Evolutionary conservation across 306 rosid species (phyloP), one percentile per base, ranked within the genome.

Genomic region (Pterocarpus santalinus): DNA sequence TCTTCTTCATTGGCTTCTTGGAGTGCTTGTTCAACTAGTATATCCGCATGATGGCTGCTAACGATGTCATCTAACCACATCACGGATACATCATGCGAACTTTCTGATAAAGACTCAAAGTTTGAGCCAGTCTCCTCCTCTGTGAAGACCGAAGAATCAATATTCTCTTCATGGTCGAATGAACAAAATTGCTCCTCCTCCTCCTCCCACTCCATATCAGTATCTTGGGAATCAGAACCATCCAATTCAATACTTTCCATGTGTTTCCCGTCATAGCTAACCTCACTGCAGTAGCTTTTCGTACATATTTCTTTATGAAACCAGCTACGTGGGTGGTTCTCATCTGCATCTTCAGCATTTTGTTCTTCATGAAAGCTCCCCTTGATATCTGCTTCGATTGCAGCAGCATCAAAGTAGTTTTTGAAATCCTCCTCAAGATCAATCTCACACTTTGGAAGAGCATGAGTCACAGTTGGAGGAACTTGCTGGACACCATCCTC

Each of bases 151-250:
- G 80, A 52, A 80, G 74, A 82, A 66, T 66, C 78, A 3, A 64
- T 75, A 65, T 69, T 77, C 5, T 82, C 84, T 82, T 81, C 82
- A 14, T 73, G 51, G 83, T 80, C 72, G 60, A 73, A 65, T 49
- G 80, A 71, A 69, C 75, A 36, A 53, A 83, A 46, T 14, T 82
- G 81, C 65, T 78, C 88, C 72, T 86, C 90, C 72, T 90, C 87
- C 94, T 43, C 90, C 72, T 89, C 85, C 94, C 90, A 82, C 79
- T 86, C 88, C 87, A 84, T 85, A 66, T 85, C 74, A 12, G 75
- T 71, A 43, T 32, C 66, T 49, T 81, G 79, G 35, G 84, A 88
- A 84, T 70, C 77, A 39, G 74, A 80, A 46, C 67, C 80, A 61
- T 55, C 83, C 72, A 70, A 56, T 81, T 84, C 86, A 39, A 30